These are phyloP conservation scores for Alternaria sp. DNA, from an alignment of 2,329 filamentous ascomycete genomes.

Conservation along the genomic window DNA sequence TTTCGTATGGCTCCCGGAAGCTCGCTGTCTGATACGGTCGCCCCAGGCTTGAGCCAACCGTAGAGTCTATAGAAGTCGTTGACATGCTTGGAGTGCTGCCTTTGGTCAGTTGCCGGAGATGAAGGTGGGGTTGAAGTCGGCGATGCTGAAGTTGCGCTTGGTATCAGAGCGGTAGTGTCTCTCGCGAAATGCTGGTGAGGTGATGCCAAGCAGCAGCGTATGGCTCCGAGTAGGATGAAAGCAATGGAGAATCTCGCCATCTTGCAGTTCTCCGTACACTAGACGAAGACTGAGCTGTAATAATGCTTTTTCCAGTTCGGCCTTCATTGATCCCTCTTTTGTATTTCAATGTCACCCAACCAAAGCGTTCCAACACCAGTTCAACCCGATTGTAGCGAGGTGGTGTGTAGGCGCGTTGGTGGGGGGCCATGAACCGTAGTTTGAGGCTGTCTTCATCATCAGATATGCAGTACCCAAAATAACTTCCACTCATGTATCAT, in stretches of 20 bases:
- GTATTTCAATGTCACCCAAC: neutral
- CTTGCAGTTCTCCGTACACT: neutral
- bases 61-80: conserved; percentile 41
- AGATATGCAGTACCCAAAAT: neutral
- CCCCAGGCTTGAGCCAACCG: conserved; percentile 33
- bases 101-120: conserved; percentile 16
- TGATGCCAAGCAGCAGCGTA: conserved; percentile 11
- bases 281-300: neutral
- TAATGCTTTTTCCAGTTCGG: neutral
- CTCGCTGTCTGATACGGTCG: conserved; percentile 28
- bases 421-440: neutral
- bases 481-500: neutral
- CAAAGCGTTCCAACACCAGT: neutral
- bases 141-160: conserved; percentile 21
- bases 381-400: neutral
- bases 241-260: conserved; percentile 19
- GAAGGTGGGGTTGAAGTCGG: conserved; percentile 2
- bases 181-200: conserved; percentile 5
- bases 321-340: neutral
- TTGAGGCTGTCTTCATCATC: neutral
- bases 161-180: conserved; percentile 26
- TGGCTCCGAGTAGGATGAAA: conserved; percentile 6
- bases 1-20: conserved; percentile 35
- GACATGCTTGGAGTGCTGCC: conserved; percentile 32
- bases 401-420: neutral